Base-by-base conservation (phyloP, 148 eudicot genomes). In the Cornus controversa region DNA sequence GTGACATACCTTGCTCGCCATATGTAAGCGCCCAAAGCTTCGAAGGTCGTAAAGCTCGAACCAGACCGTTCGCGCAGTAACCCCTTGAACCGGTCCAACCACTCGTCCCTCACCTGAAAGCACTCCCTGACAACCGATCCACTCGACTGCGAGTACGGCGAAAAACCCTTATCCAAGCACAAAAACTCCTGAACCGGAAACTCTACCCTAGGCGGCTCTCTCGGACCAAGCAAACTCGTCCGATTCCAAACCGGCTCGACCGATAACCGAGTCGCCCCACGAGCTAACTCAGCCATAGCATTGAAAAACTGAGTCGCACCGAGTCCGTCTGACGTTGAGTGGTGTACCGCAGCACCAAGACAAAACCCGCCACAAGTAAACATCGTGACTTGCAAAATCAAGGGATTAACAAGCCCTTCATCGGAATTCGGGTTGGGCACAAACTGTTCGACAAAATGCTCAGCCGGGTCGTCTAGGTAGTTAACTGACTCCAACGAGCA, bases 21-120 rank as follows among this genome's bases (percentile, higher is more conserved):
- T 60, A 92, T 90, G 82, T 83, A 86, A 76, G 93, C 91, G 71
- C 93, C 93, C 78, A 92, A 78, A 42, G 93, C 96, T 84, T 92
- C 96, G 69, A 92, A 92, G 0, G 96, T 90, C 16, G 96, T 92
- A 66, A 84, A 90, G 23, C 73, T 84, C 7, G 72, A 86, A 27
- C 91, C 92, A 79, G 91, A 87, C 31, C 73, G 81, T 26, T 89
- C 90, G 23, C 67, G 66, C 4, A 90, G 58, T 29, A 82, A 67
- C 23, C 63, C 72, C 80, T 89, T 92, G 50, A 90, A 78, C 83
- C 81, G 86, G 81, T 87, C 85, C 82, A 92, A 79, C 90, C 85
- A 85, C 74, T 79, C 88, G 6, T 90, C 91, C 75, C 45, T 76
- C 79, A 92, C 84, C 0, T 27, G 62, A 80, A 90, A 82, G 34